Base-by-base conservation (phyloP, 1,284 basidiomycete species). In the Sutorius eximius region DNA sequence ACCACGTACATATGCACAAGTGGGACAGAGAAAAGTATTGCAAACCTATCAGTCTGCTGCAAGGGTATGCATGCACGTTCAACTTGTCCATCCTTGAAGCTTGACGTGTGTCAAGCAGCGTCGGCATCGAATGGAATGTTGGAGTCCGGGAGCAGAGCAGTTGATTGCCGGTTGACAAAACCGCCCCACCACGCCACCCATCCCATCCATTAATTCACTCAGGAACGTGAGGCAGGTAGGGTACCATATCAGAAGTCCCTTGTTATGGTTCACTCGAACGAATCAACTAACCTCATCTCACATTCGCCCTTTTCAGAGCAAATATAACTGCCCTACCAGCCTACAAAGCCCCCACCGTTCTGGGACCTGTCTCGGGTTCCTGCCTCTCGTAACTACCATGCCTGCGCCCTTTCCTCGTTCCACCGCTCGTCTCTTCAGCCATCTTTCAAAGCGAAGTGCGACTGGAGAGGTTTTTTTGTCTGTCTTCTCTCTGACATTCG, bases 391-490 rank as follows among this genome's bases (percentile, higher is more conserved):
- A 16, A 16, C 32, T 20, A 12, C 53, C 3, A 69, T 66, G 67
- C 16, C 45, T 0, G 3, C n/a, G 18, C 18, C 37, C 18, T 33
- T 52, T 10, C 42, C 52, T 16, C 33, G 49, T 13, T 2, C 49
- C 38, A 33, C 43, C 12, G 3, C 49, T 11, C 20, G 5, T 12
- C 45, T 46, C 45, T 57, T 49, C 12, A 37, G 22, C 29, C 38
- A 2, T 27, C 11, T 53, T 3, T 24, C 30, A 1, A 61, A 56
- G 33, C 63, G 70, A 44, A 38, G 4, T 22, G 59, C 53, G 3
- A 63, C 66, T 3, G 68, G 68, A 59, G 52, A 68, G 54, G 62
- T 57, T 16, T 5, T 10, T 18, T 13, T 1, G 7, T 41, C 5
- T 12, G 6, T 27, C 8, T 13, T 37, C n/a, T 33, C 32, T n/a